Evolutionary conservation across 352 stramenopile species (phyloP).

Genomic region (Elongisporangium anandrum): DNA sequence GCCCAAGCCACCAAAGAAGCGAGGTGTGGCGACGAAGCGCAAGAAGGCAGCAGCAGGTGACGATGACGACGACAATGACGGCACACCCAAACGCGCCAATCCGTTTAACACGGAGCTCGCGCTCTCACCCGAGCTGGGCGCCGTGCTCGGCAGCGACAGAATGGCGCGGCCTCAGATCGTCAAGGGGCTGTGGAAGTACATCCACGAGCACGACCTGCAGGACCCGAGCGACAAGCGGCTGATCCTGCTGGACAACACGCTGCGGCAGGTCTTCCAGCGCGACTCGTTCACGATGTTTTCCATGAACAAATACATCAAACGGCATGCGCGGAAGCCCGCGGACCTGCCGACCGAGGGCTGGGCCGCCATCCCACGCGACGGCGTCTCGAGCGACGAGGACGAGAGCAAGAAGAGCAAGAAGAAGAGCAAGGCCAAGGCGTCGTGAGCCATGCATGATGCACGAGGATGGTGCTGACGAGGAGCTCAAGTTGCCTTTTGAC

Average conservation of each 20-base stretch:
- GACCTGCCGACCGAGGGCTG: constrained; percentile 68
- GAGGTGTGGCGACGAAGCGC: constrained; percentile 49
- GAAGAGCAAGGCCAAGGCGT: constrained; percentile 15
- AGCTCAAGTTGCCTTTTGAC: background rate
- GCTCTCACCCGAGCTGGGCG: constrained; percentile 70
- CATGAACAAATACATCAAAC: constrained; percentile 90
- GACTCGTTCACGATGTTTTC: constrained; percentile 87
- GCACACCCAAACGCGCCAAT: constrained; percentile 56
- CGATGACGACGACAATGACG: constrained; percentile 30
- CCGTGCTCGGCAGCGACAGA: constrained; percentile 73
- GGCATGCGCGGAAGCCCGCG: constrained; percentile 66
- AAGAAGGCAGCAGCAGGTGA: constrained; percentile 34
- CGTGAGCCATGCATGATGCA: constrained; percentile 5
- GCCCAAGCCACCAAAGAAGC: constrained; percentile 62
- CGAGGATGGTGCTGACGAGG: constrained; percentile 1
- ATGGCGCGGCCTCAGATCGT: constrained; percentile 91
- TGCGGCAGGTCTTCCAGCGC: constrained; percentile 80
- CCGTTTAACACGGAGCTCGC: constrained; percentile 76
- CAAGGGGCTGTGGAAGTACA: constrained; percentile 95
- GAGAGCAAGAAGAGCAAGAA: constrained; percentile 42
- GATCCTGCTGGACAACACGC: constrained; percentile 89
- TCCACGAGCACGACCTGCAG: constrained; percentile 93
- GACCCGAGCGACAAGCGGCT: constrained; percentile 92
- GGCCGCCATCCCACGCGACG: constrained; percentile 65
- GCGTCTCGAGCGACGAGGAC: constrained; percentile 78